Base-by-base conservation (phyloP, 306 rosid genomes). In the Alnus rubra region DNA sequence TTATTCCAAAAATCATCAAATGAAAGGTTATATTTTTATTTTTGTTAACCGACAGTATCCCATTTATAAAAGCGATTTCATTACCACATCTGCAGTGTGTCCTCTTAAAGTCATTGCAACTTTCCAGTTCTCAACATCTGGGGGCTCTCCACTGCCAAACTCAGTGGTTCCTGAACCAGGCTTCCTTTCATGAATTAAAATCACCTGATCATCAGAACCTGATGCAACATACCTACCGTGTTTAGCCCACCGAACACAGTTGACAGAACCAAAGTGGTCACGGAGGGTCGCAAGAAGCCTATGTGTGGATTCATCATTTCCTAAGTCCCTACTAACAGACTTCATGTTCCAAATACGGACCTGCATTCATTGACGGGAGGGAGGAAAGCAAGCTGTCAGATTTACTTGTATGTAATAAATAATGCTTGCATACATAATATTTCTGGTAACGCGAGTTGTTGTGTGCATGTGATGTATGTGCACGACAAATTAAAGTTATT, bases 161-260 rank as follows among this genome's bases (percentile, higher is more conserved):
- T 95, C 99, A 0, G 99, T 93, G 81, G 97, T 95, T 82, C 99
- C 99, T 5, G 98, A 95, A 83, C 99, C 99, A 86, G 98, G 94
- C 89, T 96, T 96, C 80, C 98, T 91, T 86, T 96, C 99, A 53
- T 96, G 99, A 78, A 96, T 78, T 76, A 91, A 81, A 88, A 96
- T 96, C 55, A 79, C 97, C 86, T 96, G 99, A 82, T 96, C 98
- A 79, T 95, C 99, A 33, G 99, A 96, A 33, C 99, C 99, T 14
- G 99, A 93, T 9, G 99, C 99, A 76, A 96, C 85, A 83, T 73
- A 93, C 48, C 90, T 92, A 44, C 99, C 98, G 51, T 96, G 97
- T 81, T 90, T 95, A 13, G 98, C 98, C 99, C 99, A 96, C 88
- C 99, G 86, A 75, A 96, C 99, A 80, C 99, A 95, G 76, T 95